Evolutionary conservation across 768 basidiomycete species (phyloP).

Genomic region (Tulasnella sp.): DNA sequence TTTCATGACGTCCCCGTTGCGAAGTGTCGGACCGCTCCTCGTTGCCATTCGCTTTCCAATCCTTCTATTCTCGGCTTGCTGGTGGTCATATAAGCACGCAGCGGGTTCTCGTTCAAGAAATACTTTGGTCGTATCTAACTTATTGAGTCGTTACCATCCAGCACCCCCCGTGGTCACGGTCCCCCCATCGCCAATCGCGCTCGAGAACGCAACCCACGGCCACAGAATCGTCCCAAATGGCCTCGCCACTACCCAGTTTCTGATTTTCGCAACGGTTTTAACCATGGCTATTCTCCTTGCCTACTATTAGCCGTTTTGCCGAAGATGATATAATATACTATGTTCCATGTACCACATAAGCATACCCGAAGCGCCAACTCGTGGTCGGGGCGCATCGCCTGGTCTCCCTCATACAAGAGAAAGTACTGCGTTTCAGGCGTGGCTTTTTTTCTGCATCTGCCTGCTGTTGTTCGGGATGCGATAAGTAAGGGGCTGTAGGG

Average conservation of each 20-base stretch:
- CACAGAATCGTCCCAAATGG: neutral
- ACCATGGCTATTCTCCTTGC: neutral
- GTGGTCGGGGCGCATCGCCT: too few species aligned
- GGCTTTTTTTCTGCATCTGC: too few species aligned
- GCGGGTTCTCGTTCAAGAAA: neutral
- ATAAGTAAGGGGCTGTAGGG: too few species aligned
- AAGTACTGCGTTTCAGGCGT: too few species aligned
- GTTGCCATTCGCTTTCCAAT: neutral
- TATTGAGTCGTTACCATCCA: neutral
- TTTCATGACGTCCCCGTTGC: neutral
- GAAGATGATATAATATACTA: too few species aligned
- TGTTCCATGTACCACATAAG: too few species aligned
- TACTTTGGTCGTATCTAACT: neutral
- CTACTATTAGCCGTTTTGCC: neutral
- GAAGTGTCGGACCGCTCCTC: neutral
- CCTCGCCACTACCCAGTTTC: neutral
- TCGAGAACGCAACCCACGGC: neutral
- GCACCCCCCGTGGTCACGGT: neutral
- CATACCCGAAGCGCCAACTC: too few species aligned
- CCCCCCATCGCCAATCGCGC: neutral
- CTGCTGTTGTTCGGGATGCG: too few species aligned
- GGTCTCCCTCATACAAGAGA: too few species aligned
- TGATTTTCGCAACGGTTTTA: neutral
- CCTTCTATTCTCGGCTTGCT: neutral
- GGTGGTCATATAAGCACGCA: neutral